Conservation (phyloP, 1,284 basidiomycete genomes). For the Cryptococcus depauperatus region DNA sequence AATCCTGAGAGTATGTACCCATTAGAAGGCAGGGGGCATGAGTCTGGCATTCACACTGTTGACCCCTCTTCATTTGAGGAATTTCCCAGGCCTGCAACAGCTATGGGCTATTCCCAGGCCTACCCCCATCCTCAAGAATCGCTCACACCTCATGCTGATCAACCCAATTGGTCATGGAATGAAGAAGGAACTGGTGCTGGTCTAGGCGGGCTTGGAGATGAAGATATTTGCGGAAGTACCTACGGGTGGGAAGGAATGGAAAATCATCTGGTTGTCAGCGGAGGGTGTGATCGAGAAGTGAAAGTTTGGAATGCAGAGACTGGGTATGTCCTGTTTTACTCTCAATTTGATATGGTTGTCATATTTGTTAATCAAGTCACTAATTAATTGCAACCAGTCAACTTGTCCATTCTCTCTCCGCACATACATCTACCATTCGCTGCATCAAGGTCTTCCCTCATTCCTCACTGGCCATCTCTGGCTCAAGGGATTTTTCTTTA, state of each 20-base stretch:
- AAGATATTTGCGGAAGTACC: slow-evolving; percentile 54
- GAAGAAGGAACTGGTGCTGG: neutral
- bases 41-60: neutral
- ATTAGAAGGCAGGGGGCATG: neutral
- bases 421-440: slow-evolving; percentile 85
- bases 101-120: neutral
- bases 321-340: slow-evolving; percentile 52
- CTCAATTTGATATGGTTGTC: neutral
- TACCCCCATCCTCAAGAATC: neutral
- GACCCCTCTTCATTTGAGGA: neutral
- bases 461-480: slow-evolving; percentile 79
- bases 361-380: no score
- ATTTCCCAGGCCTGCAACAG: no score
- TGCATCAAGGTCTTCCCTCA: slow-evolving; percentile 83
- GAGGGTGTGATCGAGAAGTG: slow-evolving; percentile 82
- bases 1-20: neutral
- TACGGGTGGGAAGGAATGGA: slow-evolving; percentile 57
- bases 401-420: slow-evolving; percentile 70
- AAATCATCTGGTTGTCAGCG: slow-evolving; percentile 72
- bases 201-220: neutral
- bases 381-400: slow-evolving; percentile 51
- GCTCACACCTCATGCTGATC: neutral
- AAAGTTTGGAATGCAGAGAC: slow-evolving; percentile 85
- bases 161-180: no score
- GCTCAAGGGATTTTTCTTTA: slow-evolving; percentile 76